Evolutionary conservation across 257 asterid genomes (phyloP).

Genomic region (Voacanga thouarsii): DNA sequence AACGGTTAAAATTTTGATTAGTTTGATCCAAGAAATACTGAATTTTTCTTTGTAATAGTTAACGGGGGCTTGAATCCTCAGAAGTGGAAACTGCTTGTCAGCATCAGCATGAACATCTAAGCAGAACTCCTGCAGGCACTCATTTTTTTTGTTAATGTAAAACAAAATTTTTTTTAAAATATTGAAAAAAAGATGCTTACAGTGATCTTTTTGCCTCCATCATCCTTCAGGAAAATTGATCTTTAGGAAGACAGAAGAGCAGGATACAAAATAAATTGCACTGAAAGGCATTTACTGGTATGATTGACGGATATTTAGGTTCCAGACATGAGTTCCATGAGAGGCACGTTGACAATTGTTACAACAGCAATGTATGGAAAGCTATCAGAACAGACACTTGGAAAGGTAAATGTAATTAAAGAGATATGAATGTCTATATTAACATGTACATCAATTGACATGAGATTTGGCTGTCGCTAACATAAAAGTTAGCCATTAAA

Average conservation of each 20-base stretch:
- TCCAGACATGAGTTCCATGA: slow-evolving; percentile 2
- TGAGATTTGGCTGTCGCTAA: too few relatives aligned
- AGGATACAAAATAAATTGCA: not conserved
- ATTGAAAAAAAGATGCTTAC: not conserved
- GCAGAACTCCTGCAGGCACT: not conserved
- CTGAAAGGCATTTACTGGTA: not conserved
- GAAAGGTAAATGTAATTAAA: not conserved
- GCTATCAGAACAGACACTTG: not conserved
- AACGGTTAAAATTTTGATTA: not conserved
- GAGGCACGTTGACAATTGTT: not conserved
- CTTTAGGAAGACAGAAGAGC: too few relatives aligned
- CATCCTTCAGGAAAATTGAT: not conserved
- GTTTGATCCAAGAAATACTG: too few relatives aligned
- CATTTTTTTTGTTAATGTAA: not conserved
- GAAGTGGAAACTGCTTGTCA: not conserved
- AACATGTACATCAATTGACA: too few relatives aligned
- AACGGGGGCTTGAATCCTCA: not conserved
- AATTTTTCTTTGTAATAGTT: too few relatives aligned
- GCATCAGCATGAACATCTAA: not conserved
- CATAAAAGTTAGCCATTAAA: too few relatives aligned
- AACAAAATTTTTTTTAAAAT: too few relatives aligned
- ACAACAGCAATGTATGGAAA: not conserved
- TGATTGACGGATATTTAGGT: not conserved
- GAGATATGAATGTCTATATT: too few relatives aligned
- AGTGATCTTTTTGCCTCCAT: slow-evolving; percentile 19